Base-by-base conservation (phyloP, 371 early-diverging fungal genomes). In the Mucor piriformis region DNA sequence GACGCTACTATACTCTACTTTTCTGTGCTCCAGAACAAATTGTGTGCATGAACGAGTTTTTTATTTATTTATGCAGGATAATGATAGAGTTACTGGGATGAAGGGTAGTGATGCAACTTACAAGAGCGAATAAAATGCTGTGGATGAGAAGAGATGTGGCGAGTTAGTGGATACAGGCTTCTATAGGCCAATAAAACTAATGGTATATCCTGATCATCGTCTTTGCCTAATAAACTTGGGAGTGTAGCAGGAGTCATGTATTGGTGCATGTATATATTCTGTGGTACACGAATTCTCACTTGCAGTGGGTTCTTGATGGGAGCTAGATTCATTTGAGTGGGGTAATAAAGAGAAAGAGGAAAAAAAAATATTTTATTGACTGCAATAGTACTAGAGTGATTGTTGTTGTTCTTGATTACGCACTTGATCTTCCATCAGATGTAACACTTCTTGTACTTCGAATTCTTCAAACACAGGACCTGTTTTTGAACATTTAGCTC, bases 401-500 rank as follows among this genome's bases (percentile, higher is more conserved):
- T 43, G 3, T 10, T 16, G 20, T 24, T 23, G 24, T 13, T 52
- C 24, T 51, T 35, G 23, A 25, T 52, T 42, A 42, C 42, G 53
- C 21, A 23, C 38, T 24, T 10, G 15, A 2, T 52, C 13, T 38
- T 37, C 59, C 50, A 69, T 51, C 3, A 54, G 33, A n/a, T 64
- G 38, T 18, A 69, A 12, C 0, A 69, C 61, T 23, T 33, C 59
- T 25, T 50, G 27, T 6, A 69, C 48, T 25, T 64, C 69, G 34
- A 69, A 53, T 40, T 76, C 66, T 13, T 73, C 60, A 57, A 83
- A 76, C 0, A 79, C 73, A 21, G 83, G 82, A 0, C 83, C 83
- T 43, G 76, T 63, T 11, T 69, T 76, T 21, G 83, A 81, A 55
- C 83, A 83, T 54, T 76, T 83, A 3, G 84, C 82, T 43, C 70